Base-by-base conservation (phyloP, 2,329 filamentous ascomycete genomes). In the Alternaria arborescens region DNA sequence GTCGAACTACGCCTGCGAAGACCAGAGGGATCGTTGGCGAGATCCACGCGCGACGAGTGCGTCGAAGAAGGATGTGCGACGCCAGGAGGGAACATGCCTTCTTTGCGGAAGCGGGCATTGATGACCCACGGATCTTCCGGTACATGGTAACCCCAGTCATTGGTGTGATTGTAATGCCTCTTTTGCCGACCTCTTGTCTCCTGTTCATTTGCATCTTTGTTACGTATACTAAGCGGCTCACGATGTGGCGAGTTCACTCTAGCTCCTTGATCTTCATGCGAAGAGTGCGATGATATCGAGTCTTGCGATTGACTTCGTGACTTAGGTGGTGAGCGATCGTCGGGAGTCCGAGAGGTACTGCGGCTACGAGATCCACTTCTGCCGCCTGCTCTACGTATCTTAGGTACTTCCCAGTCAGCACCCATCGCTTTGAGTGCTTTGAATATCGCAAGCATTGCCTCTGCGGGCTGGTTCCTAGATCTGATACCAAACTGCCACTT, bases 401-500 rank as follows among this genome's bases (percentile, higher is more conserved):
- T 78, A 5, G 84, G 81, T 12, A 86, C 82, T 69, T 97, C 88
- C 90, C 96, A 98, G 51, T 93, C 89, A 12, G 94, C 95, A 32
- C 93, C 94, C 72, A 97, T 89, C 68, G 94, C 94, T 62, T 89
- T 85, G 43, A 99, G 83, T 0, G 95, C 94, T 77, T 94, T 93
- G 83, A 97, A 97, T 57, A 99, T 95, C 72, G 94, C 97, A 26
- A 97, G 83, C 78, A 99, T 91, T 0, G 95, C 95, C 78, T 99
- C 95, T 71, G 94, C 93, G 0, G 95, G 95, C 57, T 93, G 91
- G 73, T 98, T 99, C 50, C 95, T 89, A 46, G 93, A 97, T 38
- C 95, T 88, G 63, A 99, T 99, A 58, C 95, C 95, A 76, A 99
- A 99, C 77, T 99, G 95, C 95, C 95, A 99, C 67, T 94, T 92